Evolutionary conservation across 495 filamentous ascomycete species (phyloP).

Genomic region (Gamarada debralockiae): DNA sequence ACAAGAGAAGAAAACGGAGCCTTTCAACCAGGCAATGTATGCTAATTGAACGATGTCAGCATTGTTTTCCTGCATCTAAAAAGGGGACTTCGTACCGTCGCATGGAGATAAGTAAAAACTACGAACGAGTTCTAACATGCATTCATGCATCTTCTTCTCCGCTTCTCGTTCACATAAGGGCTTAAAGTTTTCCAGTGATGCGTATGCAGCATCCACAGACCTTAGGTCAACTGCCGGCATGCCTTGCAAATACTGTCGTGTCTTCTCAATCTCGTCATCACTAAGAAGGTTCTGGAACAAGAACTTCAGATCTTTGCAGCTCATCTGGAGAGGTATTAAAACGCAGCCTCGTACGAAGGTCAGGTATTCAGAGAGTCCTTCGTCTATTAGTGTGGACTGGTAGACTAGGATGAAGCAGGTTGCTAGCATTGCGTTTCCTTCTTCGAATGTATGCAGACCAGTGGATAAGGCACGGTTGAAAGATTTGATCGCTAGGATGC

Average conservation of each 20-base stretch:
- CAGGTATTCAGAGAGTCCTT: constrained; percentile 58
- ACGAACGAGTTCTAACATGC: constrained; percentile 1
- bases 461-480: constrained; percentile 43
- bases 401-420: constrained; percentile 55
- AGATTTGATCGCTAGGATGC: constrained; percentile 49
- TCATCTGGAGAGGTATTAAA: constrained; percentile 48
- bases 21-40: constrained; percentile 27
- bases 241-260: constrained; percentile 32
- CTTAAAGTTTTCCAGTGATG: constrained; percentile 5
- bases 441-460: constrained; percentile 27
- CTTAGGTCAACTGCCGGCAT: constrained; percentile 18
- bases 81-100: constrained; percentile 6
- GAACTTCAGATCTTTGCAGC: constrained; percentile 34
- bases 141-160: constrained; percentile 4
- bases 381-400: constrained; percentile 52
- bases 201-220: constrained; percentile 4
- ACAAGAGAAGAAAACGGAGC: constrained; percentile 26
- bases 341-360: constrained; percentile 58
- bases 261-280: constrained; percentile 24
- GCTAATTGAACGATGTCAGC: constrained; percentile 8
- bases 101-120: constrained; percentile 5
- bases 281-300: constrained; percentile 39
- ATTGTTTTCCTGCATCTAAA: constrained; percentile 5
- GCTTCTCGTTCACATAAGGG: constrained; percentile 6
- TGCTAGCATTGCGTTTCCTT: constrained; percentile 47